phyloP scores from a whole-genome alignment of 345 rosid species.

The Dovyalis caffra region DNA sequence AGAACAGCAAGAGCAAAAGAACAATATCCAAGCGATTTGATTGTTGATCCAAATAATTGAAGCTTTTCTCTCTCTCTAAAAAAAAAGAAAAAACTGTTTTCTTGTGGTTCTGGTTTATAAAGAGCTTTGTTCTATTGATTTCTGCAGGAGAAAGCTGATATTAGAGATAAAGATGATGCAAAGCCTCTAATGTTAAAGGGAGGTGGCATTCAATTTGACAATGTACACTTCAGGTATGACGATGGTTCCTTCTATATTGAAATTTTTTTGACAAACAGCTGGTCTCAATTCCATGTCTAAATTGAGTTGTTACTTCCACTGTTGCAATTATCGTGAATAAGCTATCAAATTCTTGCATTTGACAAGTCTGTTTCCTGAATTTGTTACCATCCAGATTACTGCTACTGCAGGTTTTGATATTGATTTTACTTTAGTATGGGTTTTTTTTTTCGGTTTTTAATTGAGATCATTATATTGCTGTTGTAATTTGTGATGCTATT shows the following conservation, averaged over 20 bases:
- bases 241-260: slow-evolving; percentile 10
- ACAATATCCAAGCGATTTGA: not conserved
- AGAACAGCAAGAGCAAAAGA: not conserved
- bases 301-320: not conserved
- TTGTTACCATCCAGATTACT: not conserved
- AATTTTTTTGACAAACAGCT: not conserved
- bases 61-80: not conserved
- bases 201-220: slow-evolving; percentile 78
- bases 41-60: not conserved
- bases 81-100: not conserved
- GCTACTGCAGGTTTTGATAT: not conserved
- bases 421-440: not conserved
- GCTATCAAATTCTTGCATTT: not conserved
- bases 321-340: not conserved
- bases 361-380: not conserved
- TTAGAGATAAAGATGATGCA: slow-evolving; percentile 62
- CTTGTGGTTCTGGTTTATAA: not conserved
- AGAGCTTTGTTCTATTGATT: slow-evolving; percentile 19
- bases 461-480: not conserved
- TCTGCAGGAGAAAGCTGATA: slow-evolving; percentile 81
- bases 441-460: not conserved
- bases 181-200: slow-evolving; percentile 70
- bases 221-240: slow-evolving; percentile 82
- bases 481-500: not conserved
- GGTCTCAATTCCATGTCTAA: not conserved